phyloP scores from a whole-genome alignment of 768 basidiomycete genomes.

The Lentinus tigrinus region DNA sequence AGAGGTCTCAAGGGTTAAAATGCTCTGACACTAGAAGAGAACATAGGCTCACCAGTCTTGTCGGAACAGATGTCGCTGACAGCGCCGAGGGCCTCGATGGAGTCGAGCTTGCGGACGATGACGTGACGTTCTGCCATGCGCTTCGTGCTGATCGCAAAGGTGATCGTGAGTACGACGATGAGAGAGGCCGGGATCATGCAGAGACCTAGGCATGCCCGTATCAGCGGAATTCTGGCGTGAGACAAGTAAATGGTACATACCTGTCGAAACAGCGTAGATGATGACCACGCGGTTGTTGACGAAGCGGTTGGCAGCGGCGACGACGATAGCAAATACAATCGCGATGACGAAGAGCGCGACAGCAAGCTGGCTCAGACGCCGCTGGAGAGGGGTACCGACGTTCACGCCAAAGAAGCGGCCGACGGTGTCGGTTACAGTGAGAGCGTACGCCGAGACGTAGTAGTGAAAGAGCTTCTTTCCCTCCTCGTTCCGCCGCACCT shows the following conservation, averaged over 20 bases:
- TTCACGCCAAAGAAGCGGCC: background rate
- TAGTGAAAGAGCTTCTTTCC: constrained; percentile 2
- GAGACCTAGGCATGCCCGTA: background rate
- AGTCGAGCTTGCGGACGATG: constrained; percentile 4
- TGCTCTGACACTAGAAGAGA: background rate
- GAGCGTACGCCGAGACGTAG: background rate
- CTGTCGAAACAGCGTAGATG: background rate
- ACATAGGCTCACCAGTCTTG: background rate
- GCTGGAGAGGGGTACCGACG: background rate
- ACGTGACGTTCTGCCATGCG: background rate
- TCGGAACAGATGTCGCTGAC: background rate
- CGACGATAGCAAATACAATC: background rate
- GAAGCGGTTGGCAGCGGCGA: background rate
- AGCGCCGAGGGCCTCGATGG: background rate
- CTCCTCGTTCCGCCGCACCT: background rate
- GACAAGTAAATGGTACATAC: background rate
- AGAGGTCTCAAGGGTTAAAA: too few species aligned
- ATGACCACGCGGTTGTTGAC: background rate
- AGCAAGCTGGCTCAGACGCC: constrained; percentile 1
- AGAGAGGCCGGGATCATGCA: constrained; percentile 1
- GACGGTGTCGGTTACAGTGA: background rate
- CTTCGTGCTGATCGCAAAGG: background rate
- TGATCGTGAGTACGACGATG: constrained; percentile 1
- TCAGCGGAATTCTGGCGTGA: background rate
- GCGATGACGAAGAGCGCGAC: background rate